A percentile compares a stretch with the other conserved stretches of the same genome.
phyloP scores from a whole-genome alignment of 1,284 basidiomycete species.

The Ganoderma sinense region DNA sequence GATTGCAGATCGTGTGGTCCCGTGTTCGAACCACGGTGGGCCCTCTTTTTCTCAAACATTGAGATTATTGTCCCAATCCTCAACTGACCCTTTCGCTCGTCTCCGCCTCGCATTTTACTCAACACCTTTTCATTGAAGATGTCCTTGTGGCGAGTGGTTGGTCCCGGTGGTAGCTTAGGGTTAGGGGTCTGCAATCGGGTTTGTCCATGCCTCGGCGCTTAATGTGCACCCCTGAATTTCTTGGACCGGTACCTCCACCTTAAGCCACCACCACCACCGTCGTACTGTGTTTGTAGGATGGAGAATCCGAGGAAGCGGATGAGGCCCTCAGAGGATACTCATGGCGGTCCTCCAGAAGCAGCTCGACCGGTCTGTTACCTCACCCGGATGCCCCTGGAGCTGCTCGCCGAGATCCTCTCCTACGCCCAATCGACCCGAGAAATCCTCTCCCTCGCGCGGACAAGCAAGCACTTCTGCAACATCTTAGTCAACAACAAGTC shows the following conservation, averaged over 20 bases:
- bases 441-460: constrained; percentile 56
- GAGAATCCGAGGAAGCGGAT: neutral
- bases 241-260: neutral
- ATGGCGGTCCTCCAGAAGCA: neutral
- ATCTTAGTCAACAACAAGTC: constrained; percentile 50
- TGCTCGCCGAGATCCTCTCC: constrained; percentile 53
- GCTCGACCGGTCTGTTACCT: constrained; percentile 17
- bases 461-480: constrained; percentile 54
- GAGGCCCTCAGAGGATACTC: neutral
- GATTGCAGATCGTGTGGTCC: constrained; percentile 16
- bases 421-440: constrained; percentile 47
- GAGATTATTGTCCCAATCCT: neutral
- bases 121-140: too few species aligned
- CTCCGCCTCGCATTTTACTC: too few species aligned
- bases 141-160: too few species aligned
- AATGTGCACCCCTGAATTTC: neutral
- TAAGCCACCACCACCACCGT: neutral
- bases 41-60: constrained; percentile 1
- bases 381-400: constrained; percentile 49
- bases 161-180: neutral
- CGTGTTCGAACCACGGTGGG: constrained; percentile 17
- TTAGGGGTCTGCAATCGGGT: neutral
- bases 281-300: neutral
- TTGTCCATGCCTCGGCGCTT: neutral
- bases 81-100: too few species aligned